phyloP scores from a whole-genome alignment of 1,284 basidiomycete species.

The Cutaneotrichosporon spelunceum region DNA sequence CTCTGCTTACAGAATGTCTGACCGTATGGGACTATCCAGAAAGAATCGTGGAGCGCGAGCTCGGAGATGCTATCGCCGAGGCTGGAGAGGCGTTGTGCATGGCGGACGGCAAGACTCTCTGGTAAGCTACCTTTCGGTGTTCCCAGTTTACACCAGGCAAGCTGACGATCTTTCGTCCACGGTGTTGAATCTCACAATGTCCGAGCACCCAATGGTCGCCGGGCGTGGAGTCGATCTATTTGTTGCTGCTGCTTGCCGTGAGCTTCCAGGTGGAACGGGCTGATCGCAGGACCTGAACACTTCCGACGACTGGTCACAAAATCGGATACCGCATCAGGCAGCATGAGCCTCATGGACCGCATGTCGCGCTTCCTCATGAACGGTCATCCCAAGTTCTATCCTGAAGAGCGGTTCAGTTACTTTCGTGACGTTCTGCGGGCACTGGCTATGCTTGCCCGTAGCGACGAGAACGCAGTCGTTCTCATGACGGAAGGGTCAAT shows the following conservation, averaged over 20 bases:
- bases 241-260: slow-evolving; percentile 34
- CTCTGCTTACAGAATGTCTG: not conserved
- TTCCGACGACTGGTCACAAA: slow-evolving; percentile 29
- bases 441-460: slow-evolving; percentile 31
- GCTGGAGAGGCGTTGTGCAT: slow-evolving; percentile 30
- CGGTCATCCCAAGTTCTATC: slow-evolving; percentile 2
- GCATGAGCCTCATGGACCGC: slow-evolving; percentile 25
- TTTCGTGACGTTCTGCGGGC: slow-evolving; percentile 21
- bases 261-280: slow-evolving; percentile 11
- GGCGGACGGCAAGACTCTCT: slow-evolving; percentile 23
- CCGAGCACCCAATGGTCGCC: slow-evolving; percentile 15
- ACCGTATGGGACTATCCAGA: not conserved
- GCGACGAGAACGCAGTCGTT: slow-evolving; percentile 36
- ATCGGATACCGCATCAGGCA: slow-evolving; percentile 2
- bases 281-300: slow-evolving; percentile 15
- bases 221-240: slow-evolving; percentile 33
- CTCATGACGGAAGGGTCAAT: slow-evolving; percentile 37
- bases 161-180: slow-evolving; percentile 32
- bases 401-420: slow-evolving; percentile 14
- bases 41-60: slow-evolving; percentile 18
- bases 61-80: slow-evolving; percentile 25
- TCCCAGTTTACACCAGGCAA: slow-evolving; percentile 24
- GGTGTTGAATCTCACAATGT: slow-evolving; percentile 21
- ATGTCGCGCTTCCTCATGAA: slow-evolving; percentile 25
- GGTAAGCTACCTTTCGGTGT: slow-evolving; percentile 17